phyloP scores from a whole-genome alignment of 352 stramenopile species.

The Globisporangium viniferum region DNA sequence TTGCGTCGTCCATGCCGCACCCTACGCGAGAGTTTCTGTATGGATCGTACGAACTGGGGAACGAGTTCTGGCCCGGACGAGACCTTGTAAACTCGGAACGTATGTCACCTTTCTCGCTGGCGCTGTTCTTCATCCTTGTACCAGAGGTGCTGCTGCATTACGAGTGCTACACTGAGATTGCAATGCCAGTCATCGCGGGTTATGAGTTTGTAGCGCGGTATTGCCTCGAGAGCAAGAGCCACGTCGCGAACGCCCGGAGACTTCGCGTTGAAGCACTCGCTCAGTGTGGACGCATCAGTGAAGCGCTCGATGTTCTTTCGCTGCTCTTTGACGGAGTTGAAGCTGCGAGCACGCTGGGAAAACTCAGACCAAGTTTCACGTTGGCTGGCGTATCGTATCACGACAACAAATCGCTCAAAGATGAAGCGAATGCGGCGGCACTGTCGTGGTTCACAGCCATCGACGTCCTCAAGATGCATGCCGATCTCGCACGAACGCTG shows the following conservation, averaged over 20 bases:
- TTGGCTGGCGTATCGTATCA: slow-evolving; percentile 25
- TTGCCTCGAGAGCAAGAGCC: slow-evolving; percentile 44
- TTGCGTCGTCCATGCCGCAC: slow-evolving; percentile 57
- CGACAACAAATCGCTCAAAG: slow-evolving; percentile 37
- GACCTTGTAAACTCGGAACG: slow-evolving; percentile 43
- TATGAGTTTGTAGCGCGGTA: slow-evolving; percentile 49
- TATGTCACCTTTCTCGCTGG: slow-evolving; percentile 33
- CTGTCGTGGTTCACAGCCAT: slow-evolving; percentile 36
- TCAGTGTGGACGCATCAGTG: slow-evolving; percentile 47
- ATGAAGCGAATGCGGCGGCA: slow-evolving; percentile 29
- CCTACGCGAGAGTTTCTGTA: slow-evolving; percentile 56
- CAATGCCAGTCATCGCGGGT: slow-evolving; percentile 52
- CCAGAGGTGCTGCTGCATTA: slow-evolving; percentile 56
- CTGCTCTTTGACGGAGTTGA: slow-evolving; percentile 26
- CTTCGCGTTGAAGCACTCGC: slow-evolving; percentile 48
- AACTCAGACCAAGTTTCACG: not conserved
- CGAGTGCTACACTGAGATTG: slow-evolving; percentile 35
- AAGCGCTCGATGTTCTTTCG: slow-evolving; percentile 40
- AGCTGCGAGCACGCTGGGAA: not conserved
- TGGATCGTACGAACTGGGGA: slow-evolving; percentile 48
- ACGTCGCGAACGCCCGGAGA: slow-evolving; percentile 49
- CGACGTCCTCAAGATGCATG: slow-evolving; percentile 20
- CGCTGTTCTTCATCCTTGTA: slow-evolving; percentile 37
- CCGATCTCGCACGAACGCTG: not conserved
- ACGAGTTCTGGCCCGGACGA: slow-evolving; percentile 56